Evolutionary conservation across 257 asterid genomes (phyloP).

Genomic region (Voacanga thouarsii): DNA sequence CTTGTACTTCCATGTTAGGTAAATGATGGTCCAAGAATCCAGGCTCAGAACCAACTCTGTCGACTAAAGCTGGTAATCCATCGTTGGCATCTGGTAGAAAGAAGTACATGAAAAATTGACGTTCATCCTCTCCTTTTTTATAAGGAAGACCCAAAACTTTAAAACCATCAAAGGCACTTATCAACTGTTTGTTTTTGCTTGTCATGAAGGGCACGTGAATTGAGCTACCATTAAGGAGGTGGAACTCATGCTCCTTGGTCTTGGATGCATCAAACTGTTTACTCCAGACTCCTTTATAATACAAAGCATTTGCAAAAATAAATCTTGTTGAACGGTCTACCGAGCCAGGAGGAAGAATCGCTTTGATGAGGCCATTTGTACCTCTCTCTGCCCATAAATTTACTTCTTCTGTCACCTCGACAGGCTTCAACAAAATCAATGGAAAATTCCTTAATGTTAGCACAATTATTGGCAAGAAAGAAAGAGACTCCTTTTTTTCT

Average conservation of each 20-base stretch:
- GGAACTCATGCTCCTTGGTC: conserved; percentile 15
- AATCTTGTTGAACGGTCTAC: conserved; percentile 3
- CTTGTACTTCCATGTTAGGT: conserved; percentile 13
- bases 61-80: conserved; percentile 18
- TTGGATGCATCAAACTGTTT: conserved; percentile 11
- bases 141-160: conserved; percentile 23
- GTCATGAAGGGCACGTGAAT: conserved; percentile 15
- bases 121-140: conserved; percentile 20
- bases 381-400: conserved; percentile 18
- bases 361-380: conserved; percentile 19
- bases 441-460: not conserved
- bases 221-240: conserved; percentile 12
- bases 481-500: not conserved
- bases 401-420: conserved; percentile 13
- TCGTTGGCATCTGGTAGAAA: conserved; percentile 21
- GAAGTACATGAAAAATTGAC: conserved; percentile 21
- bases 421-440: not conserved
- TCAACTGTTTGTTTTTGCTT: conserved; percentile 13
- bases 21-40: conserved; percentile 19
- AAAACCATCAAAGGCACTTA: conserved; percentile 13
- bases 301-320: conserved; percentile 16
- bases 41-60: conserved; percentile 18
- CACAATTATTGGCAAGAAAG: not conserved
- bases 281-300: conserved; percentile 12
- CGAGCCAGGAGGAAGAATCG: conserved; percentile 15